Base-by-base conservation (phyloP, 2,329 filamentous ascomycete species). In the Botrytis aclada region DNA sequence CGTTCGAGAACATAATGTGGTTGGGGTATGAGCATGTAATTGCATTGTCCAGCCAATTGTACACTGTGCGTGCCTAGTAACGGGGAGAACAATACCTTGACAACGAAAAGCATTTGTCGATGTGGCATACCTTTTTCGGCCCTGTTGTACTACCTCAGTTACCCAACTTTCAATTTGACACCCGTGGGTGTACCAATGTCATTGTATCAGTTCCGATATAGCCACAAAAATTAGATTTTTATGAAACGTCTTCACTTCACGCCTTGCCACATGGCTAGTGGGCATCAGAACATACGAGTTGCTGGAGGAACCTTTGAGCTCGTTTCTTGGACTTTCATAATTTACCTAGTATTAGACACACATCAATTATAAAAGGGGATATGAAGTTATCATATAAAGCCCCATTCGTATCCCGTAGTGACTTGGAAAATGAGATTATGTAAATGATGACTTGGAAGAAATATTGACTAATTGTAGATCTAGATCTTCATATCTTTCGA, bases 181-280 rank as follows among this genome's bases (percentile, higher is more conserved):
- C 51, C 51, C 51, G 51, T 56, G 58, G 18, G 22, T 61, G 25
- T 37, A 22, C 58, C n/a, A 61, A 61, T 61, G 4, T 16, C 32
- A 39, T 8, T 61, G 37, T 61, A 61, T 37, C 58, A 25, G 58
- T n/a, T 34, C 58, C 25, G 58, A 39, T n/a, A 61, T 34, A 61
- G 58, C 58, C 34, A 61, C 58, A 25, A n/a, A n/a, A 61, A 34
- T 39, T 34, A 39, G 37, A 39, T 39, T 25, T 61, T 61, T 22
- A 39, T 61, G 58, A 61, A 61, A 61, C 58, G 58, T 61, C 58
- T n/a, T 61, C 34, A 61, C 58, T 25, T 61, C 22, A 25, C 58
- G 34, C 58, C 34, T n/a, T 61, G 34, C 34, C 34, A 61, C 58
- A 61, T 61, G 34, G 58, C 58, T 61, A 61, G 22, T 61, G 20